Percentiles rank a stretch among this genome's conserved stretches.
phyloP scores from a whole-genome alignment of 306 rosid species.

The Cucurbita ficifolia region DNA sequence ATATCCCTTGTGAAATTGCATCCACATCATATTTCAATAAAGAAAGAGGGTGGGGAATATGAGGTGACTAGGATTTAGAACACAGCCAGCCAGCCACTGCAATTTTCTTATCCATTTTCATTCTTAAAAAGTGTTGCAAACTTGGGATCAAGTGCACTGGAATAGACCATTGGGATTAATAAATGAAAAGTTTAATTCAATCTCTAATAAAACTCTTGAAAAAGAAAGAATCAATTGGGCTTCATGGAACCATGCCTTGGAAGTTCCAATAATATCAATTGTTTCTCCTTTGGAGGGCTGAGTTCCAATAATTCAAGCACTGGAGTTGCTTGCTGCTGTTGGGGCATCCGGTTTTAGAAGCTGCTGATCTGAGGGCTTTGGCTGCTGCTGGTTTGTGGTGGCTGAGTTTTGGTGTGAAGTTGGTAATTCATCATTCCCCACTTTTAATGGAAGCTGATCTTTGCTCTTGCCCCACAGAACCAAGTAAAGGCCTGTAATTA shows the following conservation, averaged over 20 bases:
- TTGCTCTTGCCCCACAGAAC: slow-evolving; percentile 6
- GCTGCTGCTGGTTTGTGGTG: background rate
- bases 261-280: background rate
- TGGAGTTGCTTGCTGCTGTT: background rate
- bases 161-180: too few relatives aligned
- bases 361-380: background rate
- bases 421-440: background rate
- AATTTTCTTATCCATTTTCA: background rate
- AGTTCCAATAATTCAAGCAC: background rate
- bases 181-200: background rate
- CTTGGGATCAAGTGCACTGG: too few relatives aligned
- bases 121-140: too few relatives aligned
- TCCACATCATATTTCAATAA: background rate
- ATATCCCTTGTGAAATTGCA: background rate
- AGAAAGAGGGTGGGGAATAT: background rate
- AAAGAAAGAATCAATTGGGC: background rate
- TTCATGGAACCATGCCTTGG: background rate
- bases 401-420: background rate
- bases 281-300: background rate
- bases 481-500: slow-evolving; percentile 1
- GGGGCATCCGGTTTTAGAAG: background rate
- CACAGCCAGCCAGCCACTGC: background rate
- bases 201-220: background rate
- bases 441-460: background rate
- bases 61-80: background rate